Conservation (phyloP, 2,329 filamentous ascomycete genomes). For the Xylariaceae sp. region DNA sequence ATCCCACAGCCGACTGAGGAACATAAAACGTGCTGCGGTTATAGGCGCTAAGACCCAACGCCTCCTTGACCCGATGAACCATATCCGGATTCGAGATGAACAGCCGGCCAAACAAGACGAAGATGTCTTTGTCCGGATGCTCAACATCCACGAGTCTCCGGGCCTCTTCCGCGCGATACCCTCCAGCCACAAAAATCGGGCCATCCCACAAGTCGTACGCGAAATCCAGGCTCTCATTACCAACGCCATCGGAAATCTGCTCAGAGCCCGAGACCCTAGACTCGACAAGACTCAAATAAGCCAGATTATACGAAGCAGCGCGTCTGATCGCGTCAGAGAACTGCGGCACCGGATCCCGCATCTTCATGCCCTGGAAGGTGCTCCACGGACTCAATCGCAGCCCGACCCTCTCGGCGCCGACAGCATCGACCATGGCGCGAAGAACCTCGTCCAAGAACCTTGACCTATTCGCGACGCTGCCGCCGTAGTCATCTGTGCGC, state of each 20-base stretch:
- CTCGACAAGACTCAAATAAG: slow-evolving; percentile 61
- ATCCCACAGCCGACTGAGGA: slow-evolving; percentile 22
- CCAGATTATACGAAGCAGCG: slow-evolving; percentile 44
- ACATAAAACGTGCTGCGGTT: slow-evolving; percentile 22
- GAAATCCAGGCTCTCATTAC: slow-evolving; percentile 31
- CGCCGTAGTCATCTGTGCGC: slow-evolving; percentile 14
- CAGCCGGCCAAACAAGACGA: slow-evolving; percentile 27
- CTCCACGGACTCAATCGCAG: slow-evolving; percentile 60
- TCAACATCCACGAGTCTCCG: slow-evolving; percentile 27
- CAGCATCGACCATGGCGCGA: slow-evolving; percentile 33
- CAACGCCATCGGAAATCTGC: slow-evolving; percentile 41
- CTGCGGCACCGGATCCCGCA: slow-evolving; percentile 59
- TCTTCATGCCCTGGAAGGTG: slow-evolving; percentile 59
- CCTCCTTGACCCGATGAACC: slow-evolving; percentile 19
- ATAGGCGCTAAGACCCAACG: slow-evolving; percentile 18
- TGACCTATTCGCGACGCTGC: slow-evolving; percentile 31
- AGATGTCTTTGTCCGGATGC: slow-evolving; percentile 29
- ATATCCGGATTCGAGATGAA: slow-evolving; percentile 27
- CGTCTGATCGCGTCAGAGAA: slow-evolving; percentile 52
- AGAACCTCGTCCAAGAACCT: slow-evolving; percentile 50
- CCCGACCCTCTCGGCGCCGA: slow-evolving; percentile 49
- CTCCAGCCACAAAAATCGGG: slow-evolving; percentile 33
- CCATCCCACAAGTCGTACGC: slow-evolving; percentile 32
- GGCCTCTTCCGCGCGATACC: slow-evolving; percentile 27
- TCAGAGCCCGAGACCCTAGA: slow-evolving; percentile 44